phyloP scores from a whole-genome alignment of 805 yeast species.

The Cyberlindnera japonica region DNA sequence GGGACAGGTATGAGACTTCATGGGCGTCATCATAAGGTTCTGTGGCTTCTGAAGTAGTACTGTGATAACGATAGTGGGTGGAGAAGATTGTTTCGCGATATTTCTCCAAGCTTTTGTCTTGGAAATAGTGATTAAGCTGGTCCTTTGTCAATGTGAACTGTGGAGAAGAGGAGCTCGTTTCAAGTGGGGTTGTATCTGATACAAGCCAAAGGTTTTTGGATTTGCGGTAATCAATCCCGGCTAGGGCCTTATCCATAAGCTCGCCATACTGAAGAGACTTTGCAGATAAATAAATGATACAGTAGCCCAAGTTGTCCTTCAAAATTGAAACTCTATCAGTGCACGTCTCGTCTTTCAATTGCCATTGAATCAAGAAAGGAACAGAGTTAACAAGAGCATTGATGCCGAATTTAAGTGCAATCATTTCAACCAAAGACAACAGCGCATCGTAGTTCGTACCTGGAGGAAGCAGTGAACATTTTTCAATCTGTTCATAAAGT shows the following conservation, averaged over 20 bases:
- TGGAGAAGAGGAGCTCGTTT: conserved; percentile 6
- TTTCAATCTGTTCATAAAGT: conserved; percentile 23
- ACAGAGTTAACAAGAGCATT: conserved; percentile 44
- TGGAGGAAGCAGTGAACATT: conserved; percentile 4
- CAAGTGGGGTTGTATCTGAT: conserved; percentile 13
- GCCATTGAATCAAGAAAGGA: conserved; percentile 46
- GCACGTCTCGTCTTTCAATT: conserved; percentile 14
- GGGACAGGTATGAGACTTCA: conserved; percentile 19
- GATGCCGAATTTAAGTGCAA: conserved; percentile 39
- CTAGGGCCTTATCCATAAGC: conserved; percentile 13
- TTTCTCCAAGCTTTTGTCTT: conserved; percentile 7
- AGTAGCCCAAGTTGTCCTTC: conserved; percentile 23
- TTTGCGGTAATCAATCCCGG: conserved; percentile 24
- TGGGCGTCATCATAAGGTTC: conserved; percentile 5
- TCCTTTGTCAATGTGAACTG: conserved; percentile 14
- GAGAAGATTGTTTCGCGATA: conserved; percentile 20
- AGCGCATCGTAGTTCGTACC: conserved; percentile 5
- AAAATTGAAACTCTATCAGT: conserved; percentile 4
- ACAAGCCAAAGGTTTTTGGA: conserved; percentile 18
- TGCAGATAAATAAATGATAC: conserved; percentile 15
- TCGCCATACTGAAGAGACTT: conserved; percentile 10
- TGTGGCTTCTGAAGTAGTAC: not conserved
- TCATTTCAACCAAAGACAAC: conserved; percentile 15
- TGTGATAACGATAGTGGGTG: conserved; percentile 24
- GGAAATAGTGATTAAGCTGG: conserved; percentile 4